Percentiles rank a stretch among this genome's conserved stretches.
Evolutionary conservation across 2,329 filamentous ascomycete genomes (phyloP).

Genomic region (Ascosphaera aggregata): DNA sequence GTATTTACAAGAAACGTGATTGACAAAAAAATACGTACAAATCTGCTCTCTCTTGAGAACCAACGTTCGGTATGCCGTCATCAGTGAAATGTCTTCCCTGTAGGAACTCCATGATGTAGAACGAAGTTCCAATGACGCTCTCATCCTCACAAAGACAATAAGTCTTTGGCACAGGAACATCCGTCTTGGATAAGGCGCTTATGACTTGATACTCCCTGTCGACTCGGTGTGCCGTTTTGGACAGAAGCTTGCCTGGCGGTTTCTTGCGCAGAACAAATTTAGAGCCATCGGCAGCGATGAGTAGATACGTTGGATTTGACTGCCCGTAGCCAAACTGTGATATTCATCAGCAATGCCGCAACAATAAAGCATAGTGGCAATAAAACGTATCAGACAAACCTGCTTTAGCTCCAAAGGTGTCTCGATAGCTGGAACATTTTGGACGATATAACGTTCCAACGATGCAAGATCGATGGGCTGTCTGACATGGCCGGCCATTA

Average conservation of each 20-base stretch:
- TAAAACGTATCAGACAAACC: conserved; percentile 27
- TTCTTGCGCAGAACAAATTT: conserved; percentile 92
- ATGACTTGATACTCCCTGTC: conserved; percentile 90
- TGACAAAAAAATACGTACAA: conserved; percentile 28
- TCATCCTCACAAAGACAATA: conserved; percentile 72
- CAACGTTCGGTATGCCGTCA: conserved; percentile 52
- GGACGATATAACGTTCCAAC: conserved; percentile 53
- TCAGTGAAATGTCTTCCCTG: conserved; percentile 88
- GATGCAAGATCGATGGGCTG: conserved; percentile 71
- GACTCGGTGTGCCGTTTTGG: conserved; percentile 85
- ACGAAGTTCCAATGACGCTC: conserved; percentile 61
- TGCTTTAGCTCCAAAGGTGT: conserved; percentile 74
- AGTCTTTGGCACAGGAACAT: conserved; percentile 66
- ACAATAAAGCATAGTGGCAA: no score
- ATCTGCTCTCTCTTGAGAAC: conserved; percentile 41
- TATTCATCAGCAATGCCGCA: neutral
- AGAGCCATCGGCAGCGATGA: conserved; percentile 45
- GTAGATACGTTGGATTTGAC: conserved; percentile 89
- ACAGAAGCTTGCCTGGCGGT: conserved; percentile 80
- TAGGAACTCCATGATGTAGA: conserved; percentile 94
- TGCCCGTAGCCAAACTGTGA: conserved; percentile 83
- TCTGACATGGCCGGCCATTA: conserved; percentile 67
- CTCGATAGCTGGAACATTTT: conserved; percentile 63
- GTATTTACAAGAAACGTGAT: neutral
- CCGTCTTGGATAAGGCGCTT: conserved; percentile 52